Evolutionary conservation across 257 asterid genomes (phyloP).

Genomic region (Fraxinus cuspidata): DNA sequence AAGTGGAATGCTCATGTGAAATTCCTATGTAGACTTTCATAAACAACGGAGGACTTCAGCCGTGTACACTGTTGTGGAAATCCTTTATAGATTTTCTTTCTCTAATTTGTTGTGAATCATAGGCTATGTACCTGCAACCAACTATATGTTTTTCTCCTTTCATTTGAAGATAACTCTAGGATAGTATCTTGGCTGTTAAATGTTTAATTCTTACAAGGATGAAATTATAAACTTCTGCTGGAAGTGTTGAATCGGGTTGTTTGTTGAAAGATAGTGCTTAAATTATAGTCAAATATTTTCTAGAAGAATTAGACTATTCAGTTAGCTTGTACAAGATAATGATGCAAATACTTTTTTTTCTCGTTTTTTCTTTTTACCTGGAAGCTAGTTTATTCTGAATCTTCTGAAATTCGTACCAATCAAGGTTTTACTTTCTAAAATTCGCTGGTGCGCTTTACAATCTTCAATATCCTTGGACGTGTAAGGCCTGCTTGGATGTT

Average conservation of each 20-base stretch:
- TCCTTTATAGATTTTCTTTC: not conserved
- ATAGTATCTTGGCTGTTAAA: not conserved
- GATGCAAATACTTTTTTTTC: not conserved
- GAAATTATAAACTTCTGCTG: not conserved
- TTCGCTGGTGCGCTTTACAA: not conserved
- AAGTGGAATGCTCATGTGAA: not conserved
- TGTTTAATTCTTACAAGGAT: not conserved
- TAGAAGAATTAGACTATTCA: not conserved
- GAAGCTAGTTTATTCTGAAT: not conserved
- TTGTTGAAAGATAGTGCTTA: not conserved
- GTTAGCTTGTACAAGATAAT: not conserved
- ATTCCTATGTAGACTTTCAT: not conserved
- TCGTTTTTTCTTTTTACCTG: too few relatives aligned
- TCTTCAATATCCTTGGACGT: not conserved
- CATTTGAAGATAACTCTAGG: not conserved
- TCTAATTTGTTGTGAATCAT: not conserved
- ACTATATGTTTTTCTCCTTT: not conserved
- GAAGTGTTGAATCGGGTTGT: not conserved
- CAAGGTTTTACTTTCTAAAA: not conserved
- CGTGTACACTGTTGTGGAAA: not conserved
- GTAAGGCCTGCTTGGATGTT: not conserved
- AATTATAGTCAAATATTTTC: not conserved
- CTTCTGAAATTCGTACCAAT: not conserved
- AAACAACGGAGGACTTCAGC: not conserved
- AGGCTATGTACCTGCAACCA: not conserved